A percentile compares a stretch with the other conserved stretches of the same genome.
Conservation (phyloP, 2,329 filamentous ascomycete species). For the Pseudovirgaria hyperparasitica region DNA sequence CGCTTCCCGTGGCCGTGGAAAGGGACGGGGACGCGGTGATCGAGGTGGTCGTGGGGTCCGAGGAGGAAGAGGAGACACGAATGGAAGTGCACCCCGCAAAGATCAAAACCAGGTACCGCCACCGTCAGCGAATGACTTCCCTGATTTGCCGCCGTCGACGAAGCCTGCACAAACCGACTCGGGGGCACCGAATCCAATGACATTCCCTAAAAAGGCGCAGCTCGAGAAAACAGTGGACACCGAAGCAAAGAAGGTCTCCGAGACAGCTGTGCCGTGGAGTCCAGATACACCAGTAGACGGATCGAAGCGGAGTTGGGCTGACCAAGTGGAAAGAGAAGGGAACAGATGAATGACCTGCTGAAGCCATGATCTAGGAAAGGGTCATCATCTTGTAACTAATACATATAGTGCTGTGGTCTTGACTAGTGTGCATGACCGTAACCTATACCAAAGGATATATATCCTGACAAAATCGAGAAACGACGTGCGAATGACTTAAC, state of each 20-base stretch:
- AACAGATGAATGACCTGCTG: too few relatives aligned
- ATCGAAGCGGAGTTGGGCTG: not conserved
- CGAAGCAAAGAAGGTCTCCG: not conserved
- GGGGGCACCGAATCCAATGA: not conserved
- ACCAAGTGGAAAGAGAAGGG: too few relatives aligned
- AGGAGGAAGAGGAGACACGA: constrained; percentile 13
- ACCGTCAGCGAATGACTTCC: constrained; percentile 33
- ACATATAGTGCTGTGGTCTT: too few relatives aligned
- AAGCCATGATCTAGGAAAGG: too few relatives aligned
- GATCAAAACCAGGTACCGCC: constrained; percentile 11
- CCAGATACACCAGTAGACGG: not conserved
- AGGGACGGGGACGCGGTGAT: constrained; percentile 19
- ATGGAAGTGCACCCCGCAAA: constrained; percentile 4
- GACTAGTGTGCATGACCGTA: too few relatives aligned
- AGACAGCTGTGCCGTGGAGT: not conserved
- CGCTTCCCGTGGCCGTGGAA: constrained; percentile 11
- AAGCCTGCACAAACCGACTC: not conserved
- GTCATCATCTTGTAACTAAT: too few relatives aligned
- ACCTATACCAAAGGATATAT: too few relatives aligned
- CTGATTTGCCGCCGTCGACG: constrained; percentile 24
- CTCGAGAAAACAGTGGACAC: not conserved
- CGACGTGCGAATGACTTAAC: too few relatives aligned
- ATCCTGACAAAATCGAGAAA: too few relatives aligned
- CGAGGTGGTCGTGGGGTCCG: constrained; percentile 21
- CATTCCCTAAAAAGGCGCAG: not conserved